Evolutionary conservation across 2,329 filamentous ascomycete species (phyloP).

Genomic region (Colletotrichum sp.): DNA sequence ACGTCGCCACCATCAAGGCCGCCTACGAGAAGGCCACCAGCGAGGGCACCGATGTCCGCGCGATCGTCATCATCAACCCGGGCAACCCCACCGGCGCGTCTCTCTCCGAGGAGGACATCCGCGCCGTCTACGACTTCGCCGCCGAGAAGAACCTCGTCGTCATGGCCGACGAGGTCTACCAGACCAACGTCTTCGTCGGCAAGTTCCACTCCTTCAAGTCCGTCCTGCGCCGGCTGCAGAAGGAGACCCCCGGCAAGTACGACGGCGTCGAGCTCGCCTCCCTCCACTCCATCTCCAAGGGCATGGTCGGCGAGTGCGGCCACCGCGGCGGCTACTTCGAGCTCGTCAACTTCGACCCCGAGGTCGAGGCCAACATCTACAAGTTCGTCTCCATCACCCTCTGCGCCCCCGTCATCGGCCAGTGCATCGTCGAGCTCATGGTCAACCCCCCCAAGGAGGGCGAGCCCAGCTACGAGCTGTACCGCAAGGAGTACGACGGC

Average conservation of each 20-base stretch:
- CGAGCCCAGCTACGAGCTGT: constrained; percentile 83
- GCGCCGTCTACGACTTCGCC: constrained; percentile 85
- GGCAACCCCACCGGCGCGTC: constrained; percentile 96
- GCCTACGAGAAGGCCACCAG: constrained; percentile 76
- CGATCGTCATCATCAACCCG: constrained; percentile 97
- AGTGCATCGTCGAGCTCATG: constrained; percentile 97
- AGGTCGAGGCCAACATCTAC: constrained; percentile 93
- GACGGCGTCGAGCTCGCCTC: constrained; percentile 88
- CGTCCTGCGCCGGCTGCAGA: constrained; percentile 80
- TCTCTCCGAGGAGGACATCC: constrained; percentile 78
- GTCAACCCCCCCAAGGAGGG: constrained; percentile 90
- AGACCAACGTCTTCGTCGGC: constrained; percentile 96
- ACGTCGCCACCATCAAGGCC: constrained; percentile 76
- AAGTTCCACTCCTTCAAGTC: constrained; percentile 97
- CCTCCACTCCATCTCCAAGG: constrained; percentile 93
- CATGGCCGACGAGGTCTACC: constrained; percentile 97
- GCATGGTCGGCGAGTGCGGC: constrained; percentile 98
- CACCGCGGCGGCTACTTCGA: constrained; percentile 98
- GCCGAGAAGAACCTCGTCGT: constrained; percentile 85
- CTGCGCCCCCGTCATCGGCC: constrained; percentile 92
- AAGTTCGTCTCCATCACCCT: constrained; percentile 98
- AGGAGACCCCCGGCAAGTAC: constrained; percentile 75
- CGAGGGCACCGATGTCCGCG: constrained; percentile 84
- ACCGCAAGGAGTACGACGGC: constrained; percentile 81
- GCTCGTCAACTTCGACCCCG: constrained; percentile 83